Evolutionary conservation across 2,329 filamentous ascomycete species (phyloP).

Genomic region (Aspergillus calidoustus): DNA sequence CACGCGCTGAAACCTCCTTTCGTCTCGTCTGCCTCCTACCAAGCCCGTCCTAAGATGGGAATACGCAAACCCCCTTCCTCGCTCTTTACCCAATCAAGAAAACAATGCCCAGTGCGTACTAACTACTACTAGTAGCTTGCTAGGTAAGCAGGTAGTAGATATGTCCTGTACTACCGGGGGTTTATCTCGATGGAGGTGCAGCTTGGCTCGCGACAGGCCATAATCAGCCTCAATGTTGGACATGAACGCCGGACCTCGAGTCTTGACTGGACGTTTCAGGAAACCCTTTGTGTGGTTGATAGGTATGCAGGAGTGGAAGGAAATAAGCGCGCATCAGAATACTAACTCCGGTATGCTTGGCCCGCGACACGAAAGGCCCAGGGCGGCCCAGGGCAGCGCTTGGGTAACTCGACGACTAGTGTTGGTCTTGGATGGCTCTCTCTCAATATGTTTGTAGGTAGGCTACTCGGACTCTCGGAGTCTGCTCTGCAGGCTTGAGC

Average conservation of each 20-base stretch:
- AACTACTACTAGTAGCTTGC: background rate
- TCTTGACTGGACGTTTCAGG: background rate
- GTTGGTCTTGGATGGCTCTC: background rate
- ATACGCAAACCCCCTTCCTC: background rate
- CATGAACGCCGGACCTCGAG: background rate
- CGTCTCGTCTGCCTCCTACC: background rate
- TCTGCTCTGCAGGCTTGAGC: background rate
- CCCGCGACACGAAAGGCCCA: background rate
- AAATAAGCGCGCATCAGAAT: background rate
- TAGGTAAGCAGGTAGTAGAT: background rate
- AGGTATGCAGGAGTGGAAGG: background rate
- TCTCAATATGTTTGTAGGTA: too few relatives aligned
- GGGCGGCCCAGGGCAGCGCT: background rate
- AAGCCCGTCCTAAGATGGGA: background rate
- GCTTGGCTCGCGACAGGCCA: background rate
- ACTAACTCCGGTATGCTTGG: background rate
- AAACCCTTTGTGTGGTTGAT: too few relatives aligned
- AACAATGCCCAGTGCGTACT: background rate
- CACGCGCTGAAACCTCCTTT: too few relatives aligned
- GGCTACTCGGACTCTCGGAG: background rate
- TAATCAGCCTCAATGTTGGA: background rate
- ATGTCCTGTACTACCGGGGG: background rate
- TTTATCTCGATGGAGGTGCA: background rate
- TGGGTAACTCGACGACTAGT: background rate
- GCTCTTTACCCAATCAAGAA: background rate